A percentile compares a stretch with the other conserved stretches of the same genome.
These are phyloP conservation scores for Podila epigama DNA, from an alignment of 192 early-diverging fungal species.

Conservation along the genomic window DNA sequence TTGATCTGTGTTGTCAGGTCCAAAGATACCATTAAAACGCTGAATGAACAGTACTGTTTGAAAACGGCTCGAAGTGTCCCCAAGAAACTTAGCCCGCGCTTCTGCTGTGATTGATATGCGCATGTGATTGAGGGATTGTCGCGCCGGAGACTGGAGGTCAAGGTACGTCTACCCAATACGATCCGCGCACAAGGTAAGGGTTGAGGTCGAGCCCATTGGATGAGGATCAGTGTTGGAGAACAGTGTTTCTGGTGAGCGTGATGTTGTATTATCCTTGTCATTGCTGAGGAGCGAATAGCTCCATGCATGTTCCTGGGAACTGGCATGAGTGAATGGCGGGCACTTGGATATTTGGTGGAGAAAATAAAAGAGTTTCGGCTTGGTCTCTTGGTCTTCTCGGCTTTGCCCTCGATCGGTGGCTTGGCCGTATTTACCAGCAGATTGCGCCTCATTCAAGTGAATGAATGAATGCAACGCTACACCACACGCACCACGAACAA, in stretches of 20 bases:
- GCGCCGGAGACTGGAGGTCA: constrained; percentile 24
- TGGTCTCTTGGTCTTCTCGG: constrained; percentile 2
- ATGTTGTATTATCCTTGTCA: constrained; percentile 19
- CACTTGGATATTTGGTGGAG: neutral
- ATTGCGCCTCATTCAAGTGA: too few species aligned
- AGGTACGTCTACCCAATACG: neutral
- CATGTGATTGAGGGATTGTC: neutral
- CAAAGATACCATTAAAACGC: too few species aligned
- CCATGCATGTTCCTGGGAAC: constrained; percentile 11
- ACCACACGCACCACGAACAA: too few species aligned
- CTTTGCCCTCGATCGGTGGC: neutral
- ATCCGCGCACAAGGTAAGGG: neutral
- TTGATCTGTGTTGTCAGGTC: too few species aligned
- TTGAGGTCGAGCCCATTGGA: neutral
- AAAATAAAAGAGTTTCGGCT: neutral
- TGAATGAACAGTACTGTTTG: constrained; percentile 44
- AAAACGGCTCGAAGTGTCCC: constrained; percentile 38
- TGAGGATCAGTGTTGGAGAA: neutral
- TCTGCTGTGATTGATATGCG: constrained; percentile 19
- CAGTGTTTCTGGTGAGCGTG: neutral
- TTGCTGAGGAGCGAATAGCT: neutral
- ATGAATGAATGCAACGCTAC: too few species aligned
- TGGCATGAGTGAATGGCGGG: constrained; percentile 11
- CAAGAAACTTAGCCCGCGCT: constrained; percentile 33
- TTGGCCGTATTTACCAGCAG: constrained; percentile 8